Percentiles rank a stretch among this genome's conserved stretches.
phyloP scores from a whole-genome alignment of 2,329 filamentous ascomycete genomes.

The Endocalyx cinctus region DNA sequence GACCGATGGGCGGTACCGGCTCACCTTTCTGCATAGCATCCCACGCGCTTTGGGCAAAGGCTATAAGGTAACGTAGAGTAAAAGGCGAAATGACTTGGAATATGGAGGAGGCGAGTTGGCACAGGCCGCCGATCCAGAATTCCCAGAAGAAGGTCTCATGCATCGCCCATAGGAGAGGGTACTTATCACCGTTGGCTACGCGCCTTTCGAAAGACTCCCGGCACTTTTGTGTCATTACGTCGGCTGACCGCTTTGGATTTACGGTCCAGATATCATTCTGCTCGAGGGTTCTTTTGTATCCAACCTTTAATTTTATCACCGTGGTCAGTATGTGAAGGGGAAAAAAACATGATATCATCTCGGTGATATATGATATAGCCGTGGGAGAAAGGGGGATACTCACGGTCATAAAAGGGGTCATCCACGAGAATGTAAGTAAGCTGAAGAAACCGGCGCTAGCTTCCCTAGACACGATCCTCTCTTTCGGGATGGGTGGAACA shows the following conservation, averaged over 20 bases:
- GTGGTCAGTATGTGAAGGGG: not conserved
- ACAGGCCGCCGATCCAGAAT: conserved; percentile 79
- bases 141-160: conserved; percentile 83
- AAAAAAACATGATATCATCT: not conserved
- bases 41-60: conserved; percentile 78
- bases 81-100: conserved; percentile 82
- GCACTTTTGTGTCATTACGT: conserved; percentile 63
- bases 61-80: conserved; percentile 78
- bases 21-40: conserved; percentile 47
- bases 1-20: conserved; percentile 63
- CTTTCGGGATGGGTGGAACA: conserved; percentile 51
- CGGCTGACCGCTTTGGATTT: conserved; percentile 73
- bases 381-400: conserved; percentile 26
- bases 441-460: conserved; percentile 71
- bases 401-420: conserved; percentile 78
- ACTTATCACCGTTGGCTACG: conserved; percentile 62
- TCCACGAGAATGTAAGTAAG: conserved; percentile 80
- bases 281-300: conserved; percentile 81
- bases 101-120: conserved; percentile 67
- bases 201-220: conserved; percentile 65
- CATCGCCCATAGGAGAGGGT: conserved; percentile 73
- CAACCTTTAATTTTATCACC: conserved; percentile 54
- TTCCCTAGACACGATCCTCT: conserved; percentile 58
- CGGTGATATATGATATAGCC: too few relatives aligned
- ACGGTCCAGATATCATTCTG: conserved; percentile 83